Evolutionary conservation across 306 rosid genomes (phyloP), one percentile per base, ranked within the genome.

Genomic region (Malus sieversii): DNA sequence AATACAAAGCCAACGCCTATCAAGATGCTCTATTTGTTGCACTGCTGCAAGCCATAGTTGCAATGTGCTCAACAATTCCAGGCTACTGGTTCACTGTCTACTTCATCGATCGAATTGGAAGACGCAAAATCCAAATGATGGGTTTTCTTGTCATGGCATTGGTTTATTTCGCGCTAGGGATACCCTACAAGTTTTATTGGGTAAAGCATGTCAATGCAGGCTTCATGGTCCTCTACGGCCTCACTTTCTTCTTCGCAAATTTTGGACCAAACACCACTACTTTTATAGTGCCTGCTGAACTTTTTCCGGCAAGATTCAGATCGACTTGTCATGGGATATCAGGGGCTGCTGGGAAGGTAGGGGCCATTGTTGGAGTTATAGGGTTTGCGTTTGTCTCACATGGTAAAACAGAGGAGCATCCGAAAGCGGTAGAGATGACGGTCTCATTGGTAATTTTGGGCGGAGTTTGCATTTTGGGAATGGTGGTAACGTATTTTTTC

Each of bases 261-360:
- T 92, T 92, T 18, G 97, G 97, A n/a, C 97, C 97, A 20, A 92
- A 92, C 82, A 90, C 97, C n/a, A 92, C 97, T 3, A 90, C 96
- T 12, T 92, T 88, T 32, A 87, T 92, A 5, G 85, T 90, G 66
- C 96, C 96, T 0, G 96, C 96, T 0, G 96, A 92, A 58, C 96
- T 92, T 6, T 88, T 92, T 20, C 97, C 96, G 0, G 96, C 97
- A 2, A 78, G 97, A 72, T 88, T 90, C 32, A 59, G 97, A 42
- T 84, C 97, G 4, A 92, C 96, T 0, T 92, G 97, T 70, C 96
- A 92, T 42, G 97, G 96, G 4, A 88, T 92, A 33, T 83, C 97
- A 2, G 97, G 96, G 42, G 97, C 97, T 0, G 53, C 38, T 0
- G 96, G 97, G 0, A 92, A 92, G 74, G 70, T 82, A 6, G 93